phyloP scores from a whole-genome alignment of 805 yeast genomes.

The fission yeast (Schizosaccharomyces pombe) region DNA sequence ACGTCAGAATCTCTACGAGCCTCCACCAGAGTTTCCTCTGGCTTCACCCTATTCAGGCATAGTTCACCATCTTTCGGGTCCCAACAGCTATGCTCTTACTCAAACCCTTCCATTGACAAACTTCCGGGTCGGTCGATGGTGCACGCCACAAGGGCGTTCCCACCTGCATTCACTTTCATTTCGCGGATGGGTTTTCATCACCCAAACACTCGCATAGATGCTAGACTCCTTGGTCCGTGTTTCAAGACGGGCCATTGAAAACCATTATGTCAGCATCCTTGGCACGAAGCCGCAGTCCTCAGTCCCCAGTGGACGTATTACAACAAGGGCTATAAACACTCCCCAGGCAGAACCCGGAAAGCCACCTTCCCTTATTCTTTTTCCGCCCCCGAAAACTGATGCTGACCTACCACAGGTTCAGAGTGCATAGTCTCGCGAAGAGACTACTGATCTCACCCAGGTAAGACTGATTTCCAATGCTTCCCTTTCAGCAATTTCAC shows the following conservation, averaged over 20 bases:
- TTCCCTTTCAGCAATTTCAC: constrained; percentile 25
- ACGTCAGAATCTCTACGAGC: constrained; percentile 25
- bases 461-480: constrained; percentile 21
- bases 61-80: constrained; percentile 25
- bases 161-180: constrained; percentile 21
- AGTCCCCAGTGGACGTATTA: constrained; percentile 7
- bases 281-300: constrained; percentile 18
- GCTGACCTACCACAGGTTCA: constrained; percentile 14
- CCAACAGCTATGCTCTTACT: constrained; percentile 24
- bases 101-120: constrained; percentile 19
- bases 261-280: constrained; percentile 20
- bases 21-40: constrained; percentile 25
- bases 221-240: constrained; percentile 23
- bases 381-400: constrained; percentile 19
- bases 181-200: constrained; percentile 21
- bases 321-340: constrained; percentile 10
- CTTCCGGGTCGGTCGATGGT: constrained; percentile 21
- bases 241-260: constrained; percentile 19
- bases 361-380: constrained; percentile 17
- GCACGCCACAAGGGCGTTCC: constrained; percentile 18
- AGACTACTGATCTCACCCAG: constrained; percentile 10
- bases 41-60: constrained; percentile 25
- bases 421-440: constrained; percentile 15
- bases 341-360: constrained; percentile 12
- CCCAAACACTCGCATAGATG: constrained; percentile 22